phyloP scores from a whole-genome alignment of 73 alveolate genomes.

The Stentor roeselii region DNA sequence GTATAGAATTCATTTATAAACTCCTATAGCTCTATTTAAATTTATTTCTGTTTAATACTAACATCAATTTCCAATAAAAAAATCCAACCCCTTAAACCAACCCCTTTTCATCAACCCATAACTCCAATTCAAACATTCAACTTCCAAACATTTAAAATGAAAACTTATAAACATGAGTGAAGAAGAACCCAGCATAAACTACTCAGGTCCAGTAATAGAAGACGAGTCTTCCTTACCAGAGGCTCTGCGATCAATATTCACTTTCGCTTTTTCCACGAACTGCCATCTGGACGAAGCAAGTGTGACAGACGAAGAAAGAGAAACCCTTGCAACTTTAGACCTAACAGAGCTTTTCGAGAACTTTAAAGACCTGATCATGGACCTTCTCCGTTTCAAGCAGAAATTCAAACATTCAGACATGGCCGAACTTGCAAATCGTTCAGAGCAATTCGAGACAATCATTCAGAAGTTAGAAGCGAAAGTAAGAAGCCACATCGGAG shows the following conservation, averaged over 20 bases:
- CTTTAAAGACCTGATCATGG: conserved; percentile 6
- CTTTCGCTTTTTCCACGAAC: background rate
- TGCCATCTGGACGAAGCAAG: conserved; percentile 17
- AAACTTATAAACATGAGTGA: too few species aligned
- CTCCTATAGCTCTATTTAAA: too few species aligned
- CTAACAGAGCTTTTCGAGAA: background rate
- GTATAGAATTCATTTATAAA: too few species aligned
- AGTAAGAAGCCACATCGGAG: conserved; percentile 75
- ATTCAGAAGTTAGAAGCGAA: conserved; percentile 79
- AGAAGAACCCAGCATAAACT: background rate
- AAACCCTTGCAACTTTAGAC: conserved; percentile 3
- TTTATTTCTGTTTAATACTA: too few species aligned
- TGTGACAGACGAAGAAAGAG: background rate
- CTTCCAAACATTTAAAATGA: too few species aligned
- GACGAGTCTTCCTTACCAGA: background rate
- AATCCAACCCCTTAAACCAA: too few species aligned
- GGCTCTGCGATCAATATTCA: background rate
- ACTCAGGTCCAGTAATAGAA: background rate
- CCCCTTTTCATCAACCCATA: too few species aligned
- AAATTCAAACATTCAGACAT: background rate
- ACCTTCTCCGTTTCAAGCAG: background rate
- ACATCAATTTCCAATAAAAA: too few species aligned
- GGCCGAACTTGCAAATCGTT: conserved; percentile 14
- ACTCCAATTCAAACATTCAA: too few species aligned
- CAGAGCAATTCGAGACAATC: conserved; percentile 30